phyloP scores from a whole-genome alignment of 1,139 yeast genomes.

The Geotrichum macrosporum region DNA sequence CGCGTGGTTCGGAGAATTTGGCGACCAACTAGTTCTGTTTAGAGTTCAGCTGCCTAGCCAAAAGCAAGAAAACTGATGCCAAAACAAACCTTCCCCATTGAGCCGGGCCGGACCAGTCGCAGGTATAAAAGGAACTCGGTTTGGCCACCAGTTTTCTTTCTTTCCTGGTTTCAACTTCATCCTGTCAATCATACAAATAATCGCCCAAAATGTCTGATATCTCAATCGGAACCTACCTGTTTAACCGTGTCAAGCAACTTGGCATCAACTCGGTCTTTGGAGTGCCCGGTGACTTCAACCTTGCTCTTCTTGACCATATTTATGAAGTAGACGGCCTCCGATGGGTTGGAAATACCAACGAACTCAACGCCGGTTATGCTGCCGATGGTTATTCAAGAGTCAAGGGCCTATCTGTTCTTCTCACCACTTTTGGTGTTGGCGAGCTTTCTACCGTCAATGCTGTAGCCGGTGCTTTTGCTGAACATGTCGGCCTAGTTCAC shows the following conservation, averaged over 20 bases:
- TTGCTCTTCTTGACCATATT: constrained; percentile 52
- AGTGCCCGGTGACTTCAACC: constrained; percentile 34
- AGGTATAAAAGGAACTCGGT: too few species aligned
- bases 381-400: constrained; percentile 67
- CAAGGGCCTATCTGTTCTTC: constrained; percentile 52
- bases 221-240: constrained; percentile 50
- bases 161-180: too few species aligned
- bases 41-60: too few species aligned
- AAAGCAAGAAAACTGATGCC: too few species aligned
- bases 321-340: constrained; percentile 43
- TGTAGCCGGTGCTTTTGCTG: constrained; percentile 63
- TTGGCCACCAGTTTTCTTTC: too few species aligned
- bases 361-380: constrained; percentile 54
- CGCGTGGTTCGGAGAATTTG: too few species aligned
- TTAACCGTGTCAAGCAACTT: constrained; percentile 47
- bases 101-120: too few species aligned
- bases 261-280: constrained; percentile 45
- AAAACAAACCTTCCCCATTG: too few species aligned
- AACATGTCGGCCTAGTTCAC: constrained; percentile 58
- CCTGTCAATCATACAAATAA: too few species aligned
- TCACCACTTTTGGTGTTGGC: constrained; percentile 72
- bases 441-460: constrained; percentile 67
- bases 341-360: constrained; percentile 48
- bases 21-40: too few species aligned
- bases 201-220: constrained; percentile 25